phyloP scores from a whole-genome alignment of 1,139 yeast species.

The Sugiyamaella neomexicana region DNA sequence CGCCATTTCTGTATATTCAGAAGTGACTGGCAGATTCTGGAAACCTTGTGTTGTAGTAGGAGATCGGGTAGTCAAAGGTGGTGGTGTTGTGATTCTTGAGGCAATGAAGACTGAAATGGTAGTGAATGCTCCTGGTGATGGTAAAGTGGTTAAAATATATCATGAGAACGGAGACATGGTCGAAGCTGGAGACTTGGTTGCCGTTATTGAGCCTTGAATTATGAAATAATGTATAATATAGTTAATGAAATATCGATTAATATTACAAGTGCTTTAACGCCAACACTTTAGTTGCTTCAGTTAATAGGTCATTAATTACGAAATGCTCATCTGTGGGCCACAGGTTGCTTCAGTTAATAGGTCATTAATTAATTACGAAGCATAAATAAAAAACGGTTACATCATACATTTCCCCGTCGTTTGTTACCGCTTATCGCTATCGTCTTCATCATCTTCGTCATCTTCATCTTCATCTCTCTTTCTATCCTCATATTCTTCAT shows the following conservation, averaged over 20 bases:
- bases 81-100: constrained; percentile 84
- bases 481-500: constrained; percentile 41
- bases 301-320: no score
- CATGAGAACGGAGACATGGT: constrained; percentile 93
- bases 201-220: constrained; percentile 52
- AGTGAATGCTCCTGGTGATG: constrained; percentile 68
- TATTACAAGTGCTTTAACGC: no score
- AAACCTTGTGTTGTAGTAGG: constrained; percentile 82
- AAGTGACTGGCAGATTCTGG: constrained; percentile 96
- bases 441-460: constrained; percentile 20
- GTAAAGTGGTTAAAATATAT: constrained; percentile 73
- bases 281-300: no score
- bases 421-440: constrained; percentile 6
- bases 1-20: constrained; percentile 85
- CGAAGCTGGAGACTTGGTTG: constrained; percentile 93
- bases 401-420: background rate
- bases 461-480: constrained; percentile 23
- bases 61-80: constrained; percentile 70
- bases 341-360: no score
- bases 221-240: background rate
- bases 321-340: no score
- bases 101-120: constrained; percentile 99
- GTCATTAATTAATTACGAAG: background rate
- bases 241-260: constrained; percentile 4
- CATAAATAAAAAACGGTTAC: constrained; percentile 5